Evolutionary conservation across 1,284 basidiomycete genomes (phyloP).

Genomic region (Uromyces viciae-fabae): DNA sequence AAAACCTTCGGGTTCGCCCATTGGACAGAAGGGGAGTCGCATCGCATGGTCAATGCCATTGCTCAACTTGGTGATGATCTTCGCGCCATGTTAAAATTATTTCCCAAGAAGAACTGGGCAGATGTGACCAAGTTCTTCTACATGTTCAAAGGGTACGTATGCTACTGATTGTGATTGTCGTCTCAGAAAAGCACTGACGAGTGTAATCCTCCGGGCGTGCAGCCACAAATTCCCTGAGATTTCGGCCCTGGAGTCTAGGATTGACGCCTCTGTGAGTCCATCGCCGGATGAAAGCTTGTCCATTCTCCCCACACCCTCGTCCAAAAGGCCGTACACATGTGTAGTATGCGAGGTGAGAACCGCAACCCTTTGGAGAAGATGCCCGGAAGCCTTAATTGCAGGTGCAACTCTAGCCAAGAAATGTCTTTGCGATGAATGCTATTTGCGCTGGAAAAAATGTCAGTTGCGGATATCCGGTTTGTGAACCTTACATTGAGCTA

Average conservation of each 20-base stretch:
- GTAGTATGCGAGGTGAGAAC: constrained; percentile 37
- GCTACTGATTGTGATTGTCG: neutral
- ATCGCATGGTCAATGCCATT: constrained; percentile 25
- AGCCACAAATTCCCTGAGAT: constrained; percentile 38
- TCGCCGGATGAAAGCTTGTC: constrained; percentile 31
- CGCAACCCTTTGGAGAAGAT: constrained; percentile 31
- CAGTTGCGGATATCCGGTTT: neutral
- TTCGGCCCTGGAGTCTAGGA: constrained; percentile 17
- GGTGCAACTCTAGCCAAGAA: constrained; percentile 36
- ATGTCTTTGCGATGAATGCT: constrained; percentile 43
- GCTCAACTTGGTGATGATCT: constrained; percentile 40
- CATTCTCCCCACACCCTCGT: constrained; percentile 26
- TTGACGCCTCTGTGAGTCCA: constrained; percentile 25
- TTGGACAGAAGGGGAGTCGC: constrained; percentile 43
- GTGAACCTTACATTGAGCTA: neutral
- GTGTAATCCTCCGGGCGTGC: neutral
- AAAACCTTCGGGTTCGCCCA: constrained; percentile 28
- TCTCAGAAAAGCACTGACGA: neutral
- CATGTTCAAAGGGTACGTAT: constrained; percentile 45
- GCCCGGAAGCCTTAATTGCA: constrained; percentile 39
- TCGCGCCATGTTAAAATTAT: constrained; percentile 30
- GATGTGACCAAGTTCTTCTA: constrained; percentile 39
- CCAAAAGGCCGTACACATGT: constrained; percentile 41
- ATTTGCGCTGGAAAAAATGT: constrained; percentile 42
- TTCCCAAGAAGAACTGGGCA: constrained; percentile 28